These are phyloP conservation scores for Aureobasidium sp. DNA, from an alignment of 2,329 filamentous ascomycete genomes.

Conservation along the genomic window DNA sequence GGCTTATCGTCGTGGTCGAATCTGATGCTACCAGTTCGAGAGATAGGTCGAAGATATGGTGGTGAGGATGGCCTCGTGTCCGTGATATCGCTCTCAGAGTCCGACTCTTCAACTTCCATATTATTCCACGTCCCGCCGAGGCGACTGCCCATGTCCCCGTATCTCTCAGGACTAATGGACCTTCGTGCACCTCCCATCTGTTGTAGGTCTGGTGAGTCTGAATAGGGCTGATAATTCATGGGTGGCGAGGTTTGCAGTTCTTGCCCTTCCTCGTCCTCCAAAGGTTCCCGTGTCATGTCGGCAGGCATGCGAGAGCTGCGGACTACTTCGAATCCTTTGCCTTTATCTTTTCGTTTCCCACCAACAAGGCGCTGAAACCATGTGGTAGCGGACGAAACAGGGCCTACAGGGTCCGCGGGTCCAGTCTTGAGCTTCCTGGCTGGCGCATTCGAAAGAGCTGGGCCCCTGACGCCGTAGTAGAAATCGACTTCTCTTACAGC, in stretches of 20 bases:
- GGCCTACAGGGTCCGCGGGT: slow-evolving; percentile 87
- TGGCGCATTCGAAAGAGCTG: slow-evolving; percentile 65
- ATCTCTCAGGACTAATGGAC: slow-evolving; percentile 6
- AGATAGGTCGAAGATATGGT: slow-evolving; percentile 17
- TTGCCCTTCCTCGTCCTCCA: slow-evolving; percentile 45
- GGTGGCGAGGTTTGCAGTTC: slow-evolving; percentile 29
- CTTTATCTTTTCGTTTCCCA: slow-evolving; percentile 86
- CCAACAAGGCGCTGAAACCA: slow-evolving; percentile 79
- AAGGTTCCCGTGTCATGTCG: slow-evolving; percentile 56
- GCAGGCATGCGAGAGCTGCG: slow-evolving; percentile 75
- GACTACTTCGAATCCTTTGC: slow-evolving; percentile 95
- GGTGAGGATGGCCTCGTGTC: slow-evolving; percentile 6
- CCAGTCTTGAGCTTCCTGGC: slow-evolving; percentile 86
- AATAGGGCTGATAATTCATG: slow-evolving; percentile 28
- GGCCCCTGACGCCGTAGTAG: slow-evolving; percentile 88
- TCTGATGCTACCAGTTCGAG: slow-evolving; percentile 16
- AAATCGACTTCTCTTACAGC: slow-evolving; percentile 93
- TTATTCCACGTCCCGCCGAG: slow-evolving; percentile 18
- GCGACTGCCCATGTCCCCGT: slow-evolving; percentile 14
- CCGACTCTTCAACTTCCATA: slow-evolving; percentile 6
- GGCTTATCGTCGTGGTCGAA: neutral
- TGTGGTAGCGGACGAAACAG: slow-evolving; percentile 78
- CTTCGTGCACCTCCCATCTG: neutral
- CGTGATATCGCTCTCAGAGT: neutral
- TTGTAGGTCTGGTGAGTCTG: slow-evolving; percentile 23